Percentiles rank a stretch among this genome's conserved stretches.
phyloP scores from a whole-genome alignment of 129 eudicot species.

The Pulicaria dysenterica region DNA sequence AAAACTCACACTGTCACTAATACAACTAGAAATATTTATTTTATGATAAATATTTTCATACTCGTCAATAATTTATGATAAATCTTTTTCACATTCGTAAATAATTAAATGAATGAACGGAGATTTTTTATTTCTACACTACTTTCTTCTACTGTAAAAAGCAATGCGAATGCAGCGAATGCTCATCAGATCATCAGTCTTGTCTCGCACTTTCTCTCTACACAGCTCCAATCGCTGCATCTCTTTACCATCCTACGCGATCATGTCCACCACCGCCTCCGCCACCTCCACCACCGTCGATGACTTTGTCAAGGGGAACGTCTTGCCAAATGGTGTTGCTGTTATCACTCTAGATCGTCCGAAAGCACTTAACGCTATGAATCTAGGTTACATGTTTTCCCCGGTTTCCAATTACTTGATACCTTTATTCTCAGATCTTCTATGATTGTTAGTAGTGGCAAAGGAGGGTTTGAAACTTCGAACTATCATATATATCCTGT shows the following conservation, averaged over 20 bases:
- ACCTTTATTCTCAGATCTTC: neutral
- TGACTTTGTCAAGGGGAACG: constrained; percentile 64
- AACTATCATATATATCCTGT: neutral
- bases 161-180: neutral
- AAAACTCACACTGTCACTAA: too few species aligned
- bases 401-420: neutral
- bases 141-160: neutral
- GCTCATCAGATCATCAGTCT: constrained; percentile 9
- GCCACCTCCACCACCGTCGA: constrained; percentile 47
- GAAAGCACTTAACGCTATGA: constrained; percentile 98
- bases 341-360: constrained; percentile 96
- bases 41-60: too few species aligned
- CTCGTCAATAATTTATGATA: too few species aligned
- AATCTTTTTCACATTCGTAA: too few species aligned
- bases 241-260: constrained; percentile 37
- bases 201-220: constrained; percentile 26
- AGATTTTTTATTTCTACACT: too few species aligned
- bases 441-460: neutral
- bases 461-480: neutral
- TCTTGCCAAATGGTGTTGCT: constrained; percentile 85
- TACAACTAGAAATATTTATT: too few species aligned
- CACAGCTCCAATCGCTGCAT: constrained; percentile 22
- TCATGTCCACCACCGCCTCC: constrained; percentile 55
- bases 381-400: constrained; percentile 51
- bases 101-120: too few species aligned